Evolutionary conservation across 164 flowering plant genomes (phyloP), one percentile per base, ranked within the genome.

Genomic region (Berberis thunbergii): DNA sequence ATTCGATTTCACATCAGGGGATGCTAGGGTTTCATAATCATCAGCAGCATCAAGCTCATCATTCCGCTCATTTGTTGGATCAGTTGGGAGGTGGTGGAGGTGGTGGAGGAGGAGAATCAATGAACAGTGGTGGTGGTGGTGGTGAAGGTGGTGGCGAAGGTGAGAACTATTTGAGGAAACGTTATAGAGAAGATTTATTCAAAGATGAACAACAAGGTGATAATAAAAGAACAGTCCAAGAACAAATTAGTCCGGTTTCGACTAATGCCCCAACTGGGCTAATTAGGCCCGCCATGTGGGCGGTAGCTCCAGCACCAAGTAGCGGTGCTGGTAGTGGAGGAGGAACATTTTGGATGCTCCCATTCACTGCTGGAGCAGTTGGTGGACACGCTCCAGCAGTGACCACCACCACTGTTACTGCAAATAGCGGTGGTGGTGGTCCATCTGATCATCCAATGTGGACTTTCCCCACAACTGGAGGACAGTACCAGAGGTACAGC

Each of bases 121-220:
- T 26, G 0, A 26, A 26, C 26, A 26, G 26, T 26, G 79, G 75
- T 5, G 53, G 55, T 7, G n/a, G n/a, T n/a, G 50, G 50, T 5
- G 50, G 9, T 5, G 9, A 26, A 26, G 81, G 75, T 1, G 72
- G 70, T 2, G 78, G 76, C 1, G 45, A 75, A 0, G 55, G 54
- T 7, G 85, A 77, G 50, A 77, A 65, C 68, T 84, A 80, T 40
- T 52, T 80, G 75, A 70, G 91, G 42, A 88, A 88, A 62, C 74
- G 96, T 12, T 84, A 63, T 66, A 75, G 91, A 69, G 88, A 83
- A 59, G 96, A 88, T 74, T 69, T 86, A 11, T 88, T 86, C 69
- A 88, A 86, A 66, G 96, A 83, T 2, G 88, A 85, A n/a, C 49
- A 64, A 38, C 72, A 73, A 7, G 61, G 65, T 8, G 26, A 41